phyloP scores from a whole-genome alignment of 73 alveolate genomes.

The Blepharisma japonicum region DNA sequence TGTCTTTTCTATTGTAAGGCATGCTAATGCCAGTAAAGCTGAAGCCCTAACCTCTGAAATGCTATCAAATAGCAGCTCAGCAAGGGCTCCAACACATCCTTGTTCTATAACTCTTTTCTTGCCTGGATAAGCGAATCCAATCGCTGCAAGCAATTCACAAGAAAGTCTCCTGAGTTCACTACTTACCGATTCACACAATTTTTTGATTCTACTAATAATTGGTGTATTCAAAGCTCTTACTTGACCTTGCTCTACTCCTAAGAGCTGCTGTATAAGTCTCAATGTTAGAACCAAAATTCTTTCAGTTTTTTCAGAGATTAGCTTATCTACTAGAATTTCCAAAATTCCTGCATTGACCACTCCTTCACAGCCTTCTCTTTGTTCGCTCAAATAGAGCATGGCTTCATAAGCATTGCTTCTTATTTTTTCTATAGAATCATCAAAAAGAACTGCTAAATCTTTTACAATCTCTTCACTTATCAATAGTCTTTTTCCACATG shows the following conservation, averaged over 20 bases:
- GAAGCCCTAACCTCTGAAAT: conserved; percentile 65
- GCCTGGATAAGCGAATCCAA: conserved; percentile 56
- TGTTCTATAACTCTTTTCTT: conserved; percentile 64
- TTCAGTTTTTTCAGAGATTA: conserved; percentile 59
- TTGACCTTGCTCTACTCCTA: conserved; percentile 69
- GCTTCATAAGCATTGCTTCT: conserved; percentile 59
- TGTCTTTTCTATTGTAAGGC: conserved; percentile 56
- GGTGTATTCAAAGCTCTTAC: conserved; percentile 44
- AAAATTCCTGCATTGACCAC: conserved; percentile 49
- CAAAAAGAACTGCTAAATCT: conserved; percentile 35
- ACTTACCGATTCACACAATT: conserved; percentile 46
- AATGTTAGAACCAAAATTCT: conserved; percentile 51
- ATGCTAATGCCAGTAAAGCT: conserved; percentile 58
- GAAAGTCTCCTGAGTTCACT: conserved; percentile 51
- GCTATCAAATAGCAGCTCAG: conserved; percentile 56
- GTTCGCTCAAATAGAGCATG: conserved; percentile 47
- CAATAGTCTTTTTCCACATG: not conserved
- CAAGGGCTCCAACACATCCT: conserved; percentile 52
- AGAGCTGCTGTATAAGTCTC: conserved; percentile 43
- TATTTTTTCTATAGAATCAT: conserved; percentile 51
- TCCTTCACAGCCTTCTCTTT: conserved; percentile 48
- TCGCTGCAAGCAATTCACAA: conserved; percentile 56
- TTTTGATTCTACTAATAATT: conserved; percentile 55
- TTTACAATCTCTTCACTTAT: not conserved
- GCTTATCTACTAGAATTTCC: conserved; percentile 60